These are phyloP conservation scores for Turritis glabra DNA, from an alignment of 345 rosid genomes.

Conservation along the genomic window DNA sequence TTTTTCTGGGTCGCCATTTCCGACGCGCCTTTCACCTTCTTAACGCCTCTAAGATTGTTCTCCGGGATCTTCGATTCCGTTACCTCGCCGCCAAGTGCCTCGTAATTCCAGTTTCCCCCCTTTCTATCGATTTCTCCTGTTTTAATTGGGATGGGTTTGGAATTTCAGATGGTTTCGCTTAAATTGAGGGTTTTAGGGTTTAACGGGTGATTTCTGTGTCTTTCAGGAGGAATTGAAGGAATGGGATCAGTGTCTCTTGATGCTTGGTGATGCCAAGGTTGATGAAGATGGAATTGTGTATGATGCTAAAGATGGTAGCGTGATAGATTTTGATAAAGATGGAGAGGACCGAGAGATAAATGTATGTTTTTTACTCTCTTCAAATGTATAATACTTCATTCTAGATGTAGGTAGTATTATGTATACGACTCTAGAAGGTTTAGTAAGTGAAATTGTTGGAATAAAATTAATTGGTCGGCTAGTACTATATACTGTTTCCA, in stretches of 20 bases:
- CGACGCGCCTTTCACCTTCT: slow-evolving; percentile 97
- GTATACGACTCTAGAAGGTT: neutral
- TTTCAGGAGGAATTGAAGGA: slow-evolving; percentile 89
- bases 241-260: slow-evolving; percentile 91
- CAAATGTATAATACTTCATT: neutral
- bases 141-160: neutral
- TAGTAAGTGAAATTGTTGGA: neutral
- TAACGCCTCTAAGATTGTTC: slow-evolving; percentile 83
- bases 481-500: neutral
- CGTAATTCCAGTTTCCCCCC: slow-evolving; percentile 34
- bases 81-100: slow-evolving; percentile 98
- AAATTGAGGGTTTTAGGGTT: slow-evolving; percentile 27
- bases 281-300: slow-evolving; percentile 82
- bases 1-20: slow-evolving; percentile 88
- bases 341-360: slow-evolving; percentile 94
- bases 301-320: slow-evolving; percentile 64
- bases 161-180: neutral
- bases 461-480: neutral
- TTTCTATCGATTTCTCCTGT: neutral
- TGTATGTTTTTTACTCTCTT: slow-evolving; percentile 43
- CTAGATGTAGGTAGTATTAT: neutral
- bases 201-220: neutral
- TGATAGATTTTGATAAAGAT: slow-evolving; percentile 79
- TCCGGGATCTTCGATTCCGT: slow-evolving; percentile 94
- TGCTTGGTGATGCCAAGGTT: slow-evolving; percentile 88